Evolutionary conservation across 805 yeast species (phyloP).

Genomic region (Metschnikowia vanudenii): DNA sequence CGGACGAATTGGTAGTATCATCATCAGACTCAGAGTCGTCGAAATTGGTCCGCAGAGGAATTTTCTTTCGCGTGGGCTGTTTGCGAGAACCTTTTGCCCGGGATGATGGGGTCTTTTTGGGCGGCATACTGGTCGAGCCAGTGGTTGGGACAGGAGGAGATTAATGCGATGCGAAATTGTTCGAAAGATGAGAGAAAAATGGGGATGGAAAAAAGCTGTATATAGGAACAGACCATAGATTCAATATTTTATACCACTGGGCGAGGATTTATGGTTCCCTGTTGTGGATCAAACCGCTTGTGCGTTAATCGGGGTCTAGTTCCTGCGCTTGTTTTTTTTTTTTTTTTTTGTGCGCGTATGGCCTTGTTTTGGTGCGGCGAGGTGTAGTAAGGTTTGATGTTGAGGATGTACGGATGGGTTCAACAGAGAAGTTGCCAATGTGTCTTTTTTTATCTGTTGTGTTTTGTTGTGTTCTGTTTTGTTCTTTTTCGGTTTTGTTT

Average conservation of each 20-base stretch:
- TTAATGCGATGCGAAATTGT: not conserved
- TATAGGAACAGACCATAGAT: not conserved
- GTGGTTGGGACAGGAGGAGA: not conserved
- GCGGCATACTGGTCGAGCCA: constrained; percentile 14
- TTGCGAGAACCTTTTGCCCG: constrained; percentile 1
- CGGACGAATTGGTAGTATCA: constrained; percentile 5
- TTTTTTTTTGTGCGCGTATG: constrained; percentile 2
- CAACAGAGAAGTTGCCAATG: not conserved
- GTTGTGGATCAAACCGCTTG: constrained; percentile 2
- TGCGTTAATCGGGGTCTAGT: not conserved
- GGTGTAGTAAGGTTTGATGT: constrained; percentile 3
- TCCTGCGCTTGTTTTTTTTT: constrained; percentile 5
- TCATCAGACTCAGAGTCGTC: constrained; percentile 14
- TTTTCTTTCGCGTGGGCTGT: not conserved
- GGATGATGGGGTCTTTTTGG: constrained; percentile 7
- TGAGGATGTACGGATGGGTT: constrained; percentile 6
- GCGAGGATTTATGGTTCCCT: not conserved
- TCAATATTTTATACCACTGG: not conserved
- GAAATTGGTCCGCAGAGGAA: constrained; percentile 1
- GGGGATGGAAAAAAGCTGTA: not conserved
- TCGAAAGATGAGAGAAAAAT: not conserved
- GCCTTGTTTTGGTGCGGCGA: constrained; percentile 10
- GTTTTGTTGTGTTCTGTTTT: too few species aligned
- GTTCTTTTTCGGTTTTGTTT: too few species aligned
- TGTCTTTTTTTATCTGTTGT: not conserved